Base-by-base conservation (phyloP, 805 yeast species). In the Lipomyces chichibuensis region DNA sequence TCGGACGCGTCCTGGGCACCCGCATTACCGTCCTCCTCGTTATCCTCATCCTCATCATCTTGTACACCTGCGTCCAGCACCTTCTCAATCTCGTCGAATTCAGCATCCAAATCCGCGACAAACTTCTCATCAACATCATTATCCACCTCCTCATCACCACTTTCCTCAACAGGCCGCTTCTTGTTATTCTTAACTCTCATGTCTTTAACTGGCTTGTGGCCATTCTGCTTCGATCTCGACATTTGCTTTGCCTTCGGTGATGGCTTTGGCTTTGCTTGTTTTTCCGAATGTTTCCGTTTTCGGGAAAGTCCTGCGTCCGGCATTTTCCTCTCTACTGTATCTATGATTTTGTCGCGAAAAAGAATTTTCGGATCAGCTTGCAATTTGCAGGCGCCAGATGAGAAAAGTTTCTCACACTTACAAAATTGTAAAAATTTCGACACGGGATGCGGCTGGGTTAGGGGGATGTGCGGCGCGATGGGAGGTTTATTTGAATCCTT, bases 21-120 rank as follows among this genome's bases (percentile, higher is more conserved):
- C 27, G 23, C 59, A 37, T 37, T 62, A 17, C n/a, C 33, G 17
- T 43, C 54, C 9, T 29, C 55, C n/a, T 46, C 63, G 2, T 56
- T 63, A 20, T 73, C 77, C 7, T 74, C 77, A 27, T 77, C 74
- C 8, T 65, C 80, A 17, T 43, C 75, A 14, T 69, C 76, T 17
- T 64, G 66, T 29, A 29, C 60, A 6, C 29, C 35, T 27, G 27
- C 63, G 29, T 33, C 65, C n/a, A 63, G 32, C 20, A 9, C 60
- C 17, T 1, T 72, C 64, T 52, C 59, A 25, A 52, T 67, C 70
- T 43, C 67, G 57, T 43, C 65, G 52, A 39, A 61, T 25, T 66
- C 63, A 39, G 49, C 63, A 60, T 67, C 72, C 37, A 65, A 29
- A 27, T 63, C 60, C n/a, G 56, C 56, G 13, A 63, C 35, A n/a